A percentile compares a stretch with the other conserved stretches of the same genome.
Evolutionary conservation across 129 eudicot genomes (phyloP).

Genomic region (Oenanthe sinensis): DNA sequence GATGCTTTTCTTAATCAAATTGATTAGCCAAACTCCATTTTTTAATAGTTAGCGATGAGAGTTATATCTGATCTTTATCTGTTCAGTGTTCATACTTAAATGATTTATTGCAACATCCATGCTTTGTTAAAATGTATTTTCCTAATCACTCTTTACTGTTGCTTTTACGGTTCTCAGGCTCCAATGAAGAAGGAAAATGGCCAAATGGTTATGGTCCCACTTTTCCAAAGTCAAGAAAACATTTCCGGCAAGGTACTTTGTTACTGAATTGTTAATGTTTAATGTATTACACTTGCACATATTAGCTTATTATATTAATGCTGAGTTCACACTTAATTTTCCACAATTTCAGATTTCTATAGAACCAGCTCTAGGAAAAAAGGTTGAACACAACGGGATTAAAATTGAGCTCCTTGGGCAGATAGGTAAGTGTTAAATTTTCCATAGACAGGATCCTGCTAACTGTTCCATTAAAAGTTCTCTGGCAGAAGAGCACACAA

Average conservation of each 20-base stretch:
- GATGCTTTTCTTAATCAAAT: background rate
- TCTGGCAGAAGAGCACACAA: background rate
- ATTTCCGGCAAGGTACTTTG: constrained; percentile 64
- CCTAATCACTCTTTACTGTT: constrained; percentile 9
- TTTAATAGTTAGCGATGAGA: background rate
- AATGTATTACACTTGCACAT: background rate
- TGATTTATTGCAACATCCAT: background rate
- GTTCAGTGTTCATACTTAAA: background rate
- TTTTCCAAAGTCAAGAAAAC: constrained; percentile 89
- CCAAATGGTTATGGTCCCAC: constrained; percentile 81
- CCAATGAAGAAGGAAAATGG: constrained; percentile 95
- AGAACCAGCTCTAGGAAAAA: constrained; percentile 95
- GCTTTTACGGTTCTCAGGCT: constrained; percentile 32
- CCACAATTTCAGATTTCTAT: constrained; percentile 54
- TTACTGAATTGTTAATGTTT: background rate
- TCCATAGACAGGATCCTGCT: background rate
- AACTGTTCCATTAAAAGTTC: background rate
- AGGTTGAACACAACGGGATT: constrained; percentile 97
- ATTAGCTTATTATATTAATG: background rate
- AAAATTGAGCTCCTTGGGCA: constrained; percentile 98
- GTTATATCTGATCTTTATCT: background rate
- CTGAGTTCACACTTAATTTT: constrained; percentile 7
- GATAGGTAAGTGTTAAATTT: constrained; percentile 49
- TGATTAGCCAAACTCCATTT: background rate
- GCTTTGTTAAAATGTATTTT: constrained; percentile 15